Conservation (phyloP, 2,329 filamentous ascomycete species). For the Phyllosticta ampelicida region DNA sequence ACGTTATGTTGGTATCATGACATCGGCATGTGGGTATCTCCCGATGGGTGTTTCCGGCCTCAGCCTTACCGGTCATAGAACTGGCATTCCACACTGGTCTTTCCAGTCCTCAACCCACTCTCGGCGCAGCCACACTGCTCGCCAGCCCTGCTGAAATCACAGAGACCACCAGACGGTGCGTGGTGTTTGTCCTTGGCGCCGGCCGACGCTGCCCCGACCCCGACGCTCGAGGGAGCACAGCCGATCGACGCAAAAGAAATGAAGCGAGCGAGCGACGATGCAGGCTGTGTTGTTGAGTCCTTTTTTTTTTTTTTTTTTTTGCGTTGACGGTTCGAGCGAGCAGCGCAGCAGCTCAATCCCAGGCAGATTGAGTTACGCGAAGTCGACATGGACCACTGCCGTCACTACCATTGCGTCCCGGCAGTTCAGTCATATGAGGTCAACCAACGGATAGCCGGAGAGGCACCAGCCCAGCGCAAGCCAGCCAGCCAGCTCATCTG, state of each 20-base stretch:
- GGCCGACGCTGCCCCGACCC: not conserved
- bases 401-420: too few relatives aligned
- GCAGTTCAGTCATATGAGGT: not conserved
- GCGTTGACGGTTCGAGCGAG: too few relatives aligned
- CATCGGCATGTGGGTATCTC: not conserved
- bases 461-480: not conserved
- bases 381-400: too few relatives aligned
- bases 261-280: not conserved
- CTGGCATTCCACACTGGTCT: not conserved
- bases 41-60: not conserved
- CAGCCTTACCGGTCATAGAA: not conserved
- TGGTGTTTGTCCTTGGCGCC: not conserved
- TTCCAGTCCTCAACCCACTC: not conserved
- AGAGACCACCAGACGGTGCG: not conserved
- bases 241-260: not conserved
- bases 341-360: too few relatives aligned
- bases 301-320: too few relatives aligned
- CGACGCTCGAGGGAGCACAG: not conserved
- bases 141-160: not conserved
- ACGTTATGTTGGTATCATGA: not conserved
- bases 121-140: not conserved
- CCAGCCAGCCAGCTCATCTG: constrained; percentile 4
- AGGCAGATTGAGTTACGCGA: too few relatives aligned
- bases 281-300: not conserved
- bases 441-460: not conserved